phyloP scores from a whole-genome alignment of 2,329 filamentous ascomycete genomes.

The Pseudocercospora musae region DNA sequence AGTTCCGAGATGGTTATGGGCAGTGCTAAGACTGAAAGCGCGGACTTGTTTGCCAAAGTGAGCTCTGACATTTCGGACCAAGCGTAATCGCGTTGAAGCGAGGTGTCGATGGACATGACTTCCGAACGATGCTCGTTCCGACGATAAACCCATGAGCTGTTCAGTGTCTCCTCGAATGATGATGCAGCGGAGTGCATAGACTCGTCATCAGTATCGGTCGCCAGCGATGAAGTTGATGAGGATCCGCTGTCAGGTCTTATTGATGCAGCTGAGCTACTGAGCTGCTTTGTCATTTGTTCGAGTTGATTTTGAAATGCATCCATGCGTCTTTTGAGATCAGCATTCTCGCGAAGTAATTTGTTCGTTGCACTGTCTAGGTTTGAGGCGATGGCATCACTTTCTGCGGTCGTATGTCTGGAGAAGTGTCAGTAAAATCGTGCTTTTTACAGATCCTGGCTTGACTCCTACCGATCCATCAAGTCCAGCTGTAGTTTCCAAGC shows the following conservation, averaged over 20 bases:
- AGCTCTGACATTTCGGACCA: slow-evolving; percentile 1
- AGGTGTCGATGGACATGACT: background rate
- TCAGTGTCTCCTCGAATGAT: background rate
- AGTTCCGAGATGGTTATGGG: background rate
- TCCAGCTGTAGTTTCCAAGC: background rate
- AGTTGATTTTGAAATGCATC: background rate
- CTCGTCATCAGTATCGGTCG: background rate
- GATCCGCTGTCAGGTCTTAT: background rate
- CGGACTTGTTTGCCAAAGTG: background rate
- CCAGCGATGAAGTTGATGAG: no score
- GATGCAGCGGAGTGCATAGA: background rate
- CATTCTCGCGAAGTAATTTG: background rate
- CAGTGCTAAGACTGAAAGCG: background rate
- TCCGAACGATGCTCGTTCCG: background rate
- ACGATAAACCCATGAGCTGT: background rate
- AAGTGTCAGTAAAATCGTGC: background rate
- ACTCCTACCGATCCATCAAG: background rate
- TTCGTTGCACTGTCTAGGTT: background rate
- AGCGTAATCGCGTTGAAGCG: background rate
- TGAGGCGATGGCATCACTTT: background rate
- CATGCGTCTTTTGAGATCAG: background rate
- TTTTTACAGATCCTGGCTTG: background rate
- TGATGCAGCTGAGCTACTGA: background rate
- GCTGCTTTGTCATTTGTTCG: background rate
- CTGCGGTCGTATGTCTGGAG: background rate